Percentiles rank a stretch among this genome's conserved stretches.
These are phyloP conservation scores for Decorospora gaudefroyi DNA, from an alignment of 2,329 filamentous ascomycete species.

Conservation along the genomic window DNA sequence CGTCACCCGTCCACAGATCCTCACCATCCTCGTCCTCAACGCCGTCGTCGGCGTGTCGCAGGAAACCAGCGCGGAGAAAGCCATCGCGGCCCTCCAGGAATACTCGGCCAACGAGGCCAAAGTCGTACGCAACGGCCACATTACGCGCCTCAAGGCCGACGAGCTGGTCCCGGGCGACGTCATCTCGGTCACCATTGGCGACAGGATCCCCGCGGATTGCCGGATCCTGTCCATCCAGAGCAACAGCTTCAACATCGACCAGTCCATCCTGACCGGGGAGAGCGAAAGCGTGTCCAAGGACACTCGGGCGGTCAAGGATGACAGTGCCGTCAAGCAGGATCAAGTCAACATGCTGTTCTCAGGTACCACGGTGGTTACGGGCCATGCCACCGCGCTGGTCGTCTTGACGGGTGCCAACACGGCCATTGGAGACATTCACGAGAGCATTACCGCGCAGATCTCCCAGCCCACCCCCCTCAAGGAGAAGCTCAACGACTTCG, in stretches of 20 bases:
- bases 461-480: conserved; percentile 96
- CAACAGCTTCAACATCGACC: conserved; percentile 96
- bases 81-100: conserved; percentile 96
- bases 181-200: conserved; percentile 83
- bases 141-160: conserved; percentile 89
- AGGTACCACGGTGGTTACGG: conserved; percentile 94
- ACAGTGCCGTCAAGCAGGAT: conserved; percentile 91
- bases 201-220: conserved; percentile 94
- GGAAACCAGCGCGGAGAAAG: conserved; percentile 98
- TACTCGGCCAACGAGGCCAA: conserved; percentile 99
- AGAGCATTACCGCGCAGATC: conserved; percentile 97
- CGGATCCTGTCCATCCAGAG: conserved; percentile 86
- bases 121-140: conserved; percentile 80
- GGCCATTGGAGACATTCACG: conserved; percentile 97
- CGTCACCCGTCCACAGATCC: conserved; percentile 65
- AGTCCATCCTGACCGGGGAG: conserved; percentile 95
- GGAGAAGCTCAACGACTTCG: conserved; percentile 98
- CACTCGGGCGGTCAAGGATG: conserved; percentile 68
- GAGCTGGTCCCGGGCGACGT: conserved; percentile 95
- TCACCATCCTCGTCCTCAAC: conserved; percentile 96
- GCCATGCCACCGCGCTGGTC: conserved; percentile 88
- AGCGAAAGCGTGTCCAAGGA: conserved; percentile 96
- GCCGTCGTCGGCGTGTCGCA: conserved; percentile 97
- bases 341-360: conserved; percentile 98
- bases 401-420: conserved; percentile 87